These are phyloP conservation scores for Cenchrus fungigraminus DNA, from an alignment of 176 grass and related monocot species.

Conservation along the genomic window DNA sequence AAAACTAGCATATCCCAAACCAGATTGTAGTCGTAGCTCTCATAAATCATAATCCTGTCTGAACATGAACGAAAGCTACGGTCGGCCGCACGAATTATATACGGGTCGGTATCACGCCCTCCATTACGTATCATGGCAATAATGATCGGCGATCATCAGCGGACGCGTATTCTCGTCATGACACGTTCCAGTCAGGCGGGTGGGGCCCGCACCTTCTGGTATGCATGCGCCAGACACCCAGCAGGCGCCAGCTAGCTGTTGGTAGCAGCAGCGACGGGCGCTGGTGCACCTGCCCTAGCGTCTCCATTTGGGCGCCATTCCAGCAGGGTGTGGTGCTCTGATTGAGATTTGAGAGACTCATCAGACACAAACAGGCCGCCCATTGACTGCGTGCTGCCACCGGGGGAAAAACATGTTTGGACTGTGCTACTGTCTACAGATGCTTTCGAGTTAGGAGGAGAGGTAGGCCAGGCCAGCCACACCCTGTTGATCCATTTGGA, in stretches of 20 bases:
- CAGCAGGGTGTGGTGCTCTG: not conserved
- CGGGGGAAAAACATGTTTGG: not conserved
- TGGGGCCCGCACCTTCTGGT: not conserved
- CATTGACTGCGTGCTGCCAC: constrained; percentile 16
- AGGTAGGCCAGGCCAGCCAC: not conserved
- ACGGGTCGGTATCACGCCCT: not conserved
- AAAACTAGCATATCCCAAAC: not conserved
- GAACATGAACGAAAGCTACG: not conserved
- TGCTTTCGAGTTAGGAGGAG: not conserved
- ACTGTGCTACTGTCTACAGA: not conserved
- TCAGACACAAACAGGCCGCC: constrained; percentile 21
- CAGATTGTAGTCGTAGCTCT: not conserved
- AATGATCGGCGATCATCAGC: constrained; percentile 3
- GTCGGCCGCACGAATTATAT: not conserved
- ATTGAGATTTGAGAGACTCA: not conserved
- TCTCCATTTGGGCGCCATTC: constrained; percentile 49
- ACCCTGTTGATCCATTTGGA: constrained; percentile 13
- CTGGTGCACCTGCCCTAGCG: constrained; percentile 10
- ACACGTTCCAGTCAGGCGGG: constrained; percentile 10
- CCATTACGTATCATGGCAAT: not conserved
- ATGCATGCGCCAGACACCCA: constrained; percentile 38
- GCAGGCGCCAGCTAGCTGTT: constrained; percentile 59
- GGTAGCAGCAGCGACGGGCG: constrained; percentile 27
- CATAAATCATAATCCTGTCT: not conserved
- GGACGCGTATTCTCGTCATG: constrained; percentile 23